Base-by-base conservation (phyloP, 352 stramenopile species). In the Peronospora destructor region DNA sequence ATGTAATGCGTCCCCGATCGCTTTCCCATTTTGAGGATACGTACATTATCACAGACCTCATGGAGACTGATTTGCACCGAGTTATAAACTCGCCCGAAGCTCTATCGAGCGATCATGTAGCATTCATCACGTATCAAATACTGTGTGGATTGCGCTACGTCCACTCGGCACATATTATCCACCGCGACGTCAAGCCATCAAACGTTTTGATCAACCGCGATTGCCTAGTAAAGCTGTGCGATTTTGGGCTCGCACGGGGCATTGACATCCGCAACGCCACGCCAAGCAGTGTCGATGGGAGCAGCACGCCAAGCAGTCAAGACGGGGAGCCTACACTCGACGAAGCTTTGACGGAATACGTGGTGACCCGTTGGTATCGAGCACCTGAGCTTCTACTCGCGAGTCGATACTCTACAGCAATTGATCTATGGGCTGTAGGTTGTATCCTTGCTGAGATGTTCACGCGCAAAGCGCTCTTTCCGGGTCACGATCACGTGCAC, bases 361-460 rank as follows among this genome's bases (percentile, higher is more conserved):
- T 97, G 2, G 90, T 97, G 3, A 97, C 91, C 17, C 78, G 91
- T 9, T 97, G 91, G 91, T 97, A 97, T 55, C 76, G 88, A n/a
- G 83, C 90, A 9, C 91, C 90, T 10, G 91, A 97, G 59, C 76
- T 97, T 25, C 62, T 96, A 73, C 68, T 99, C 13, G 91, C 89
- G 5, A 95, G 95, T 63, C 77, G 96, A 32, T 99, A 99, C 67
- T 87, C 86, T 23, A 90, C 95, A 30, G 74, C 86, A 7, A 95
- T 98, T 50, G 94, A 98, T 62, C 63, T 98, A 7, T 98, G 93
- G 93, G 89, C 81, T 49, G 90, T 98, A 6, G 97, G 96, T 4
- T 99, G 97, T 66, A 99, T 99, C 54, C 86, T 99, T 49, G 96
- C 91, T 9, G 97, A 99, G 68, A 89, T 99, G 56, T 95, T 99